These are phyloP conservation scores for Clausena lansium DNA, from an alignment of 345 rosid genomes.

Conservation along the genomic window DNA sequence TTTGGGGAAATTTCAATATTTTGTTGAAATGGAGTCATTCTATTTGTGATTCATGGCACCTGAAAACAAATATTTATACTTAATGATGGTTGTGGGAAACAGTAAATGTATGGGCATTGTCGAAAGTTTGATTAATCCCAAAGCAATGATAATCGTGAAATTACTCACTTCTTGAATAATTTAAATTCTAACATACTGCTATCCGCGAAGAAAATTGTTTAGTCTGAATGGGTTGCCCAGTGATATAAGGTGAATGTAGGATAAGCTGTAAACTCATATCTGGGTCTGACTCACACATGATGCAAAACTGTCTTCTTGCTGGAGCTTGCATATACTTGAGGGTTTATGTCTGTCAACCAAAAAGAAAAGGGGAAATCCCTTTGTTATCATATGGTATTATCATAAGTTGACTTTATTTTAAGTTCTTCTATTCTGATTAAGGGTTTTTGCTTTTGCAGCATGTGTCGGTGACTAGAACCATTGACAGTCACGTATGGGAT, in stretches of 20 bases:
- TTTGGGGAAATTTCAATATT: not conserved
- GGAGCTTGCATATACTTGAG: too few species aligned
- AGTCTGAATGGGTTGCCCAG: too few species aligned
- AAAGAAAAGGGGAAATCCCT: too few species aligned
- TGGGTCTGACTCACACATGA: too few species aligned
- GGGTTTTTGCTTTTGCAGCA: constrained; percentile 44
- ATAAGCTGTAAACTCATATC: too few species aligned
- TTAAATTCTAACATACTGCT: not conserved
- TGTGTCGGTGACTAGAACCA: constrained; percentile 67
- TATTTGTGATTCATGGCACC: not conserved
- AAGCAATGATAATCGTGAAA: not conserved
- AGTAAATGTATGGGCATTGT: not conserved
- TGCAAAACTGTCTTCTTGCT: too few species aligned
- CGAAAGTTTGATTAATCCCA: not conserved
- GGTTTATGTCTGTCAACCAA: too few species aligned
- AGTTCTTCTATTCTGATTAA: not conserved
- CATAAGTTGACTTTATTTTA: not conserved
- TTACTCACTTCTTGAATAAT: too few species aligned
- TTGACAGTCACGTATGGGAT: constrained; percentile 79
- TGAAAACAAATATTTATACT: not conserved
- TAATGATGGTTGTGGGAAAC: not conserved
- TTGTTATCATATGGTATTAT: too few species aligned
- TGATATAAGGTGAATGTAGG: too few species aligned
- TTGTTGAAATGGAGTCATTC: not conserved
- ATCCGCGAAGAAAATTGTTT: not conserved